Percentiles rank a stretch among this genome's conserved stretches.
These are phyloP conservation scores for Drechslerella dactyloides DNA, from an alignment of 2,329 filamentous ascomycete genomes.

Conservation along the genomic window DNA sequence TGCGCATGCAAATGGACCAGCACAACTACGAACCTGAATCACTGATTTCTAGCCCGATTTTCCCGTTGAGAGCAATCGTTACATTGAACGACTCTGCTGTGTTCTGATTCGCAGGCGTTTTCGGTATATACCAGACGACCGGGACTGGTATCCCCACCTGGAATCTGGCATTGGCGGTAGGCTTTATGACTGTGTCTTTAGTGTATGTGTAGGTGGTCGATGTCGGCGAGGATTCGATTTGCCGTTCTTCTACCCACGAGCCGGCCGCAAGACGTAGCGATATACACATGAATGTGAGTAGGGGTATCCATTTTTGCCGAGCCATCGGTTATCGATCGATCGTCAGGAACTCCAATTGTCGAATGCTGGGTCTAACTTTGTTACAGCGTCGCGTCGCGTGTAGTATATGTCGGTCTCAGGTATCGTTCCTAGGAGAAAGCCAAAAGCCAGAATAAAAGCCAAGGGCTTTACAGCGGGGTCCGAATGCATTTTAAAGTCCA, in stretches of 20 bases:
- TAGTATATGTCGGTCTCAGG: no score
- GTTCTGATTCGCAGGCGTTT: conserved; percentile 21
- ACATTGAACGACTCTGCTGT: conserved; percentile 30
- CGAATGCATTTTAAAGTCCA: conserved; percentile 17
- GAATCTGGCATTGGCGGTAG: conserved; percentile 36
- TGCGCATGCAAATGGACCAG: no score
- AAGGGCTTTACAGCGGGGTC: background rate
- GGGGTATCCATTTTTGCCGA: background rate
- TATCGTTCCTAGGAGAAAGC: background rate
- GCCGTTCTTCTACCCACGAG: conserved; percentile 6
- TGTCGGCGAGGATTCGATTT: conserved; percentile 14
- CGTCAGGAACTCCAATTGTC: no score
- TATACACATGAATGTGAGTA: background rate
- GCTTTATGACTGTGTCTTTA: conserved; percentile 31
- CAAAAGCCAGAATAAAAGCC: background rate
- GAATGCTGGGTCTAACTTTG: no score
- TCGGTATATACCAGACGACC: conserved; percentile 44
- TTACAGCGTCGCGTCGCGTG: no score
- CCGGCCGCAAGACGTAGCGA: conserved; percentile 14
- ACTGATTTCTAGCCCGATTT: conserved; percentile 11
- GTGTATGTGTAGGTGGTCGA: conserved; percentile 31
- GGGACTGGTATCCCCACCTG: conserved; percentile 30
- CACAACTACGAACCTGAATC: conserved; percentile 17
- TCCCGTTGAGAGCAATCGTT: conserved; percentile 36
- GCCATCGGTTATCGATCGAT: conserved; percentile 9